Evolutionary conservation across 306 rosid genomes (phyloP).

Genomic region (Cyclanthera cordifolia): DNA sequence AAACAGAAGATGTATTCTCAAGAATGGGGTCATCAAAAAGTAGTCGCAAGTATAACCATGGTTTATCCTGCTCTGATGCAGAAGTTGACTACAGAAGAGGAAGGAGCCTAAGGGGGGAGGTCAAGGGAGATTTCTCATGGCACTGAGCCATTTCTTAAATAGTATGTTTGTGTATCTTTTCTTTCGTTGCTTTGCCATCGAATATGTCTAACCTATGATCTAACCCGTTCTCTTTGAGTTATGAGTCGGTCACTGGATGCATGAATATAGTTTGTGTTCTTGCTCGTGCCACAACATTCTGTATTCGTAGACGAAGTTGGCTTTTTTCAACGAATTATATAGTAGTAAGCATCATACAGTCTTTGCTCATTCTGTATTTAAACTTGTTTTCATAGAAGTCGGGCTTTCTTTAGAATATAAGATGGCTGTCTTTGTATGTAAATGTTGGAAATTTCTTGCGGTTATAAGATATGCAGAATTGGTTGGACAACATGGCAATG

Average conservation of each 20-base stretch:
- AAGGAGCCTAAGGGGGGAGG: constrained; percentile 70
- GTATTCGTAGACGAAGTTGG: not conserved
- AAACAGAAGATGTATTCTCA: constrained; percentile 57
- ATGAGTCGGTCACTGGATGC: constrained; percentile 30
- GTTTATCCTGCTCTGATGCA: constrained; percentile 85
- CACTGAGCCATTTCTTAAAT: constrained; percentile 33
- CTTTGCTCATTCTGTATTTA: not conserved
- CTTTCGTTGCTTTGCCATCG: constrained; percentile 40
- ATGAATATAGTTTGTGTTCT: constrained; percentile 14
- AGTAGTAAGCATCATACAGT: not conserved
- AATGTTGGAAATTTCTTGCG: not conserved
- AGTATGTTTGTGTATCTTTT: constrained; percentile 28
- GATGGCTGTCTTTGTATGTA: not conserved
- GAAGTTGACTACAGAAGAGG: constrained; percentile 93
- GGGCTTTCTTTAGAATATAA: not conserved
- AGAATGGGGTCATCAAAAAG: constrained; percentile 50
- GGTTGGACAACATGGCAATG: not conserved
- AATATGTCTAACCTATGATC: constrained; percentile 62
- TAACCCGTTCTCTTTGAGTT: constrained; percentile 40
- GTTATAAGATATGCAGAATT: not conserved
- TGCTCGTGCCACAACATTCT: not conserved
- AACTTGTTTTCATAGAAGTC: not conserved
- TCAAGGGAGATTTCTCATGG: constrained; percentile 54
- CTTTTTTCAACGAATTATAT: not conserved
- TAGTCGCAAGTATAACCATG: constrained; percentile 54